A percentile compares a stretch with the other conserved stretches of the same genome.
Conservation (phyloP, 2,329 filamentous ascomycete species). For the Colletotrichum eleusines region DNA sequence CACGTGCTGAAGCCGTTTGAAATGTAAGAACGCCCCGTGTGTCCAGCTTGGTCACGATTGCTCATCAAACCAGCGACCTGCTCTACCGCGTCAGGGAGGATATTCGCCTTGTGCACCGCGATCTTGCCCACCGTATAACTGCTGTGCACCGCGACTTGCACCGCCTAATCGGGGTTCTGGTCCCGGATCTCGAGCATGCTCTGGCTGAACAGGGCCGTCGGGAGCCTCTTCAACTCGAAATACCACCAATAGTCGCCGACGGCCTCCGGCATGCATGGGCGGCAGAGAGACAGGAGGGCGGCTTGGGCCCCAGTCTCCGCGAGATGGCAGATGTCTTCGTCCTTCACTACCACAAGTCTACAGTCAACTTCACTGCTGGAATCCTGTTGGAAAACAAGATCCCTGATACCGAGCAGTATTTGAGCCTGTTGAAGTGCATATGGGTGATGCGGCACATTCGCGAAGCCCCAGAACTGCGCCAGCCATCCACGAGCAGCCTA, state of each 20-base stretch:
- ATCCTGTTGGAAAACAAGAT: slow-evolving; percentile 46
- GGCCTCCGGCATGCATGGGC: slow-evolving; percentile 30
- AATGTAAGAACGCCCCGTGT: slow-evolving; percentile 46
- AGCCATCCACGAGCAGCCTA: slow-evolving; percentile 36
- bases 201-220: slow-evolving; percentile 37
- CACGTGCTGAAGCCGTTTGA: slow-evolving; percentile 53
- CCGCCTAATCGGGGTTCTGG: slow-evolving; percentile 43
- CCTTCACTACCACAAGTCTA: slow-evolving; percentile 47
- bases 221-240: slow-evolving; percentile 29
- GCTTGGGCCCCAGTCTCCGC: slow-evolving; percentile 24
- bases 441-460: slow-evolving; percentile 47
- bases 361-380: slow-evolving; percentile 44
- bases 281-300: slow-evolving; percentile 7
- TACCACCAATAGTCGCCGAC: slow-evolving; percentile 45
- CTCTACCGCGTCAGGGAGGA: slow-evolving; percentile 47
- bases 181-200: slow-evolving; percentile 42
- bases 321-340: slow-evolving; percentile 52
- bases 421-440: slow-evolving; percentile 51
- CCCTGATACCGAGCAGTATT: slow-evolving; percentile 45
- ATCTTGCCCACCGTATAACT: slow-evolving; percentile 40
- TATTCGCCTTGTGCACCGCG: slow-evolving; percentile 42
- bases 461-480: slow-evolving; percentile 34
- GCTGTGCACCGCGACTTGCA: slow-evolving; percentile 40
- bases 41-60: neutral
- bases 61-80: slow-evolving; percentile 47